A percentile compares a stretch with the other conserved stretches of the same genome.
These are phyloP conservation scores for Fusarium sororula DNA, from an alignment of 2,329 filamentous ascomycete species.

Conservation along the genomic window DNA sequence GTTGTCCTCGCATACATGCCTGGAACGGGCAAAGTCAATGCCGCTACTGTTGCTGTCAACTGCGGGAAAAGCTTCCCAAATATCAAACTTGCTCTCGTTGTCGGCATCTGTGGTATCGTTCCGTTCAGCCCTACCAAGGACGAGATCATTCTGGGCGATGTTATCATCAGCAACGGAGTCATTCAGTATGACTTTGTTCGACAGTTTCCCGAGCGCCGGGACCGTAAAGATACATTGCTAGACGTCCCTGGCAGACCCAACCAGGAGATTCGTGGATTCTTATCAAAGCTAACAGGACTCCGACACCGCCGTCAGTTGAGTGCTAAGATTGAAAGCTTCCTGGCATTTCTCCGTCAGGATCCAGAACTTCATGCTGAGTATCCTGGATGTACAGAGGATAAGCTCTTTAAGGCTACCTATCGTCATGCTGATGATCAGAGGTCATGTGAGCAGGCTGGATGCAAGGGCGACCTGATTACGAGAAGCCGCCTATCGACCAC, in stretches of 20 bases:
- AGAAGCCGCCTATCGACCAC: rapidly evolving
- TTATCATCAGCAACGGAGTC: neutral
- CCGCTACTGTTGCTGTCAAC: neutral
- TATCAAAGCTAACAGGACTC: neutral
- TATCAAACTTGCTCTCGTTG: neutral
- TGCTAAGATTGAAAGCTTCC: rapidly evolving
- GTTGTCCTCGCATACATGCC: neutral
- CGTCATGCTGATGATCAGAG: neutral
- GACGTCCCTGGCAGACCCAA: rapidly evolving
- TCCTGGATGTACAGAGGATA: neutral
- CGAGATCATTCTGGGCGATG: neutral
- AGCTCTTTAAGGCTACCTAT: rapidly evolving
- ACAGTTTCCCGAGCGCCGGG: rapidly evolving
- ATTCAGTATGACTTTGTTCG: neutral
- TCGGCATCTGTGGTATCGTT: neutral
- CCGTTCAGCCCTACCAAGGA: rapidly evolving
- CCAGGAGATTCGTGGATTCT: rapidly evolving
- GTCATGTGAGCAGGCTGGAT: neutral
- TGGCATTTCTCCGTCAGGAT: neutral
- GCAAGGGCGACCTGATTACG: rapidly evolving
- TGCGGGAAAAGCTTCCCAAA: neutral
- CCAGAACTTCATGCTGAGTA: neutral
- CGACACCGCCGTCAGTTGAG: neutral
- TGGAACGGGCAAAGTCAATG: neutral
- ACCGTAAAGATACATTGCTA: rapidly evolving